Evolutionary conservation across 805 yeast species (phyloP).

Genomic region (Candida ulmi): DNA sequence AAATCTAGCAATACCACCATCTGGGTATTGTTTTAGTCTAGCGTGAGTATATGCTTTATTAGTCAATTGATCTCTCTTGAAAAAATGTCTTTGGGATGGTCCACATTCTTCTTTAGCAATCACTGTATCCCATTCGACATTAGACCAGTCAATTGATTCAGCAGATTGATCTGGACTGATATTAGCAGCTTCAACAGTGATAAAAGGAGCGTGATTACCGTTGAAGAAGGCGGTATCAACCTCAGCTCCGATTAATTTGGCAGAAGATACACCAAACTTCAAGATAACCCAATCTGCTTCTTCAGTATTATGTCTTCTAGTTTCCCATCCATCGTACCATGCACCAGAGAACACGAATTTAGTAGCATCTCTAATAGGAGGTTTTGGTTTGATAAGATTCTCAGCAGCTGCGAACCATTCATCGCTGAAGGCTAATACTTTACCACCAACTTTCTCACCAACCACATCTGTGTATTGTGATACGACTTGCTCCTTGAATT

Average conservation of each 20-base stretch:
- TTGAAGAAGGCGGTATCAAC: conserved; percentile 90
- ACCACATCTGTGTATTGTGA: conserved; percentile 54
- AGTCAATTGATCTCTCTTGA: conserved; percentile 58
- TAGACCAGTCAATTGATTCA: conserved; percentile 6
- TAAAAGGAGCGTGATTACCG: conserved; percentile 92
- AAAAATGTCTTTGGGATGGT: conserved; percentile 83
- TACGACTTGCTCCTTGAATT: conserved; percentile 20
- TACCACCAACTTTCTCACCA: conserved; percentile 80
- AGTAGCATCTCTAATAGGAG: conserved; percentile 79
- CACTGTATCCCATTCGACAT: conserved; percentile 57
- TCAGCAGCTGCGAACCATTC: conserved; percentile 96
- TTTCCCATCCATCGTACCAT: conserved; percentile 99
- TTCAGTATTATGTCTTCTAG: conserved; percentile 83
- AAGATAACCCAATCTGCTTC: conserved; percentile 86
- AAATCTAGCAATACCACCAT: conserved; percentile 96
- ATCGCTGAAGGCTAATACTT: conserved; percentile 64
- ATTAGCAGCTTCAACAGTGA: conserved; percentile 73
- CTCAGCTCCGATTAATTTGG: conserved; percentile 76
- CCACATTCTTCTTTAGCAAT: conserved; percentile 77
- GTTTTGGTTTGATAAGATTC: conserved; percentile 74
- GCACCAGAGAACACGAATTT: conserved; percentile 82
- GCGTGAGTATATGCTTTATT: conserved; percentile 65
- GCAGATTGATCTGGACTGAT: conserved; percentile 25
- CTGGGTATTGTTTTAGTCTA: conserved; percentile 90
- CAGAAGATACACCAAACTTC: conserved; percentile 78